Conservation (phyloP, 2,329 filamentous ascomycete species). For the Scopulariopsis brevicaulis region DNA sequence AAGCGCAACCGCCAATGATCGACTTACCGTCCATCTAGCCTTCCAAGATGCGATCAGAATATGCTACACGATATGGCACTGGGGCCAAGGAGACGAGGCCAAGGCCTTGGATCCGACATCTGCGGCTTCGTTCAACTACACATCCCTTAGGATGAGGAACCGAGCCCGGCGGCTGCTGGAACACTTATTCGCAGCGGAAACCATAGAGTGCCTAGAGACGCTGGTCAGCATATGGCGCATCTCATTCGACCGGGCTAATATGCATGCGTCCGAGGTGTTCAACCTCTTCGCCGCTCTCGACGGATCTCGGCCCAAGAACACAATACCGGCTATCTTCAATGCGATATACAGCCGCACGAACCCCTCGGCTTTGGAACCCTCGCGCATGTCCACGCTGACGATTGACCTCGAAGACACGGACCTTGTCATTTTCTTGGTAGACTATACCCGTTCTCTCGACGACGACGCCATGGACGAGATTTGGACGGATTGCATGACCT, state of each 20-base stretch:
- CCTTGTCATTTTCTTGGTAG: conserved; percentile 77
- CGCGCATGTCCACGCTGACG: conserved; percentile 77
- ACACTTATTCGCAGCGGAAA: conserved; percentile 85
- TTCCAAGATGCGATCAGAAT: conserved; percentile 93
- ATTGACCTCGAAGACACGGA: conserved; percentile 75
- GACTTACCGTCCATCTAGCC: conserved; percentile 85
- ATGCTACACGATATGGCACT: conserved; percentile 91
- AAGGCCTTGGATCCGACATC: conserved; percentile 52
- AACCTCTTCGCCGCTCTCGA: conserved; percentile 84
- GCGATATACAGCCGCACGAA: conserved; percentile 93
- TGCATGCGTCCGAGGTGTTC: conserved; percentile 51
- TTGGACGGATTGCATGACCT: conserved; percentile 87
- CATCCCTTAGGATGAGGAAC: conserved; percentile 82
- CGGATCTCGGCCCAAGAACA: conserved; percentile 80
- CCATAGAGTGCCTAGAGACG: conserved; percentile 86
- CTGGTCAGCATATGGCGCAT: conserved; percentile 74
- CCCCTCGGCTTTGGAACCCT: conserved; percentile 63
- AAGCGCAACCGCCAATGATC: conserved; percentile 80
- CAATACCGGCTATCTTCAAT: conserved; percentile 89
- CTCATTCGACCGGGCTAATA: conserved; percentile 10
- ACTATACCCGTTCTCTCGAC: conserved; percentile 81
- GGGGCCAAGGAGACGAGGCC: conserved; percentile 59
- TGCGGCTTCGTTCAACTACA: conserved; percentile 78
- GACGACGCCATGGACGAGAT: conserved; percentile 98
- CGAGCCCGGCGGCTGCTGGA: conserved; percentile 79